phyloP scores from a whole-genome alignment of 1,284 basidiomycete genomes.

The Thelephora terrestris region DNA sequence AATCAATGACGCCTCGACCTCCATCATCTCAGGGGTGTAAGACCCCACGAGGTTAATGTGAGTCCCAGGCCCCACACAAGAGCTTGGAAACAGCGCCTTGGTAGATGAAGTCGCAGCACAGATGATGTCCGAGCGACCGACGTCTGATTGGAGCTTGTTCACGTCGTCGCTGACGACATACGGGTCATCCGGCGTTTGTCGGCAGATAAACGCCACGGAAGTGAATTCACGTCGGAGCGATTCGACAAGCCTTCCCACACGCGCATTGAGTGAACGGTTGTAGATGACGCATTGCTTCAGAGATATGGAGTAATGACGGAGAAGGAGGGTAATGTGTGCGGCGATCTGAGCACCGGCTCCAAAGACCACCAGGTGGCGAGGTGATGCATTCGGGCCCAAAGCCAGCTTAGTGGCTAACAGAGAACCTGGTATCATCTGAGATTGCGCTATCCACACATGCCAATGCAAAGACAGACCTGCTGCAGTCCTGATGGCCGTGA shows the following conservation, averaged over 20 bases:
- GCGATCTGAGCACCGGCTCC: conserved; percentile 67
- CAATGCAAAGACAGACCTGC: conserved; percentile 40
- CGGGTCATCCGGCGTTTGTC: conserved; percentile 3
- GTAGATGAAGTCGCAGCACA: conserved; percentile 74
- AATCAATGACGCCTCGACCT: conserved; percentile 55
- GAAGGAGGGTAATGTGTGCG: conserved; percentile 56
- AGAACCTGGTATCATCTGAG: conserved; percentile 40
- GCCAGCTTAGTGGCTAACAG: conserved; percentile 55
- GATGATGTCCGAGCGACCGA: conserved; percentile 43
- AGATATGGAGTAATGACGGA: conserved; percentile 41
- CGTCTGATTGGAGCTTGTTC: conserved; percentile 14
- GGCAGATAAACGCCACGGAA: conserved; percentile 16
- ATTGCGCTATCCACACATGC: not conserved
- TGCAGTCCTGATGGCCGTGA: conserved; percentile 76
- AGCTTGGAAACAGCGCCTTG: conserved; percentile 56
- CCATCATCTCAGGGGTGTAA: conserved; percentile 71
- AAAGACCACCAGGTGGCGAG: conserved; percentile 50
- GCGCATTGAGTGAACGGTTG: conserved; percentile 47
- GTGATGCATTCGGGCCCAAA: conserved; percentile 26
- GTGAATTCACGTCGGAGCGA: conserved; percentile 33
- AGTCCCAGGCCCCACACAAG: conserved; percentile 49
- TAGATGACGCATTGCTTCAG: conserved; percentile 50
- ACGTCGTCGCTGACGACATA: conserved; percentile 8
- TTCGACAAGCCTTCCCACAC: conserved; percentile 34
- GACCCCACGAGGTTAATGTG: conserved; percentile 78